Conservation (phyloP, 228 moss, liverwort and hornwort genomes). For the Sphagnum magellanicum region DNA sequence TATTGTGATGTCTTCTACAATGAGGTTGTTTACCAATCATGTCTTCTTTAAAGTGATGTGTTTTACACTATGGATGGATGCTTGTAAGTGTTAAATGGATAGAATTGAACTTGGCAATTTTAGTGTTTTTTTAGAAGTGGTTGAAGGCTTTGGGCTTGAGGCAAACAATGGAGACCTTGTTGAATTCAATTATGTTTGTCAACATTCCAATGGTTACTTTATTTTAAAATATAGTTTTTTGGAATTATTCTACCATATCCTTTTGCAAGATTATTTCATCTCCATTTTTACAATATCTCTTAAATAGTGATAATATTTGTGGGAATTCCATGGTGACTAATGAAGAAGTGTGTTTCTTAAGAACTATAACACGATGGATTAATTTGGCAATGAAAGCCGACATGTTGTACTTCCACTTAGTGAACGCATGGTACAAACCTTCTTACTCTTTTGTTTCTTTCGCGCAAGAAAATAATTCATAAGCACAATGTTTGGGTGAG, state of each 20-base stretch:
- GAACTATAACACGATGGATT: slow-evolving; percentile 48
- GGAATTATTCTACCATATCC: too few relatives aligned
- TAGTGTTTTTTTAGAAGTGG: slow-evolving; percentile 60
- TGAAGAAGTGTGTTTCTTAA: too few relatives aligned
- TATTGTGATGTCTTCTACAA: too few relatives aligned
- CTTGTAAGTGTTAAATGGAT: slow-evolving; percentile 17
- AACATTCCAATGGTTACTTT: slow-evolving; percentile 62
- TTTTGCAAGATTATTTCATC: too few relatives aligned
- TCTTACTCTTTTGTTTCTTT: too few relatives aligned
- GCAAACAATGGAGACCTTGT: slow-evolving; percentile 53
- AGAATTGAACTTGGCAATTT: slow-evolving; percentile 34
- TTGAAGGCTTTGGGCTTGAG: slow-evolving; percentile 55
- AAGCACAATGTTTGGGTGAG: too few relatives aligned
- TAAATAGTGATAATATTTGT: too few relatives aligned
- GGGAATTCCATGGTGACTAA: too few relatives aligned
- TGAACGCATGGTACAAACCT: slow-evolving; percentile 56
- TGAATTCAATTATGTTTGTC: slow-evolving; percentile 61
- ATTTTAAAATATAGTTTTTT: slow-evolving; percentile 44
- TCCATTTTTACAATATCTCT: too few relatives aligned
- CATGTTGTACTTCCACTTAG: slow-evolving; percentile 51
- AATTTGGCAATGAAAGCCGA: slow-evolving; percentile 50
- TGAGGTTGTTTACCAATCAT: too few relatives aligned
- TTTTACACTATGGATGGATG: slow-evolving; percentile 19
- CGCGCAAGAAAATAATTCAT: too few relatives aligned
- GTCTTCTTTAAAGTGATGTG: slow-evolving; percentile 12